These are phyloP conservation scores for Zizania palustris DNA, from an alignment of 202 grass and related monocot genomes.

Conservation along the genomic window DNA sequence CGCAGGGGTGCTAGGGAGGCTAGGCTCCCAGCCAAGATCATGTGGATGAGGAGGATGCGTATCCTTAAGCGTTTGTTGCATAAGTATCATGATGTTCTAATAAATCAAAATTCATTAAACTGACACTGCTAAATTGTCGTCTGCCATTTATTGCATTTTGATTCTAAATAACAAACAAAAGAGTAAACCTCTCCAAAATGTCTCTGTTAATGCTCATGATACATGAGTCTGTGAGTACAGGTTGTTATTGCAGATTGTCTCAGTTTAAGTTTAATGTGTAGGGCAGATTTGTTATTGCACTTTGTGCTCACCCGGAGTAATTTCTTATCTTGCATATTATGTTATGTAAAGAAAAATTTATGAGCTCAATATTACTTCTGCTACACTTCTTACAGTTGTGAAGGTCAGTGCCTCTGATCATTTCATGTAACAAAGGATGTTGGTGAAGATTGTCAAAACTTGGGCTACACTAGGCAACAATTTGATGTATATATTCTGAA, in stretches of 20 bases:
- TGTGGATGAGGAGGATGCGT: conserved; percentile 84
- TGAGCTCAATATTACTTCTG: background rate
- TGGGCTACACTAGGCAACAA: conserved; percentile 62
- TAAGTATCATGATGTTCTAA: conserved; percentile 77
- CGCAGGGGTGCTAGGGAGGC: conserved; percentile 80
- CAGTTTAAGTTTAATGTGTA: background rate
- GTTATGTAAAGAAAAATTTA: background rate
- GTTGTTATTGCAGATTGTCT: too few species aligned
- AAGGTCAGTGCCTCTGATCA: conserved; percentile 79
- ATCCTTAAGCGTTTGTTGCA: conserved; percentile 63
- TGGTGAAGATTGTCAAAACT: conserved; percentile 58
- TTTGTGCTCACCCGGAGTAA: conserved; percentile 25
- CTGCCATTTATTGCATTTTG: too few species aligned
- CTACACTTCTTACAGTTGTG: conserved; percentile 61
- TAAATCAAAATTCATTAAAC: too few species aligned
- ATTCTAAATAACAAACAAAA: too few species aligned
- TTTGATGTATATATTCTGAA: conserved; percentile 59
- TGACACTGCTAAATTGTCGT: too few species aligned
- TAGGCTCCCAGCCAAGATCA: conserved; percentile 73
- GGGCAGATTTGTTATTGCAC: background rate
- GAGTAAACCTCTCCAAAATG: too few species aligned
- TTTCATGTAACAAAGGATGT: conserved; percentile 66
- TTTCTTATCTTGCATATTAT: conserved; percentile 11
- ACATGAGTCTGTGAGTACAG: too few species aligned
- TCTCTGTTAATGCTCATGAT: too few species aligned